Conservation (phyloP, 2,329 filamentous ascomycete species). For the Cytospora leucostoma region DNA sequence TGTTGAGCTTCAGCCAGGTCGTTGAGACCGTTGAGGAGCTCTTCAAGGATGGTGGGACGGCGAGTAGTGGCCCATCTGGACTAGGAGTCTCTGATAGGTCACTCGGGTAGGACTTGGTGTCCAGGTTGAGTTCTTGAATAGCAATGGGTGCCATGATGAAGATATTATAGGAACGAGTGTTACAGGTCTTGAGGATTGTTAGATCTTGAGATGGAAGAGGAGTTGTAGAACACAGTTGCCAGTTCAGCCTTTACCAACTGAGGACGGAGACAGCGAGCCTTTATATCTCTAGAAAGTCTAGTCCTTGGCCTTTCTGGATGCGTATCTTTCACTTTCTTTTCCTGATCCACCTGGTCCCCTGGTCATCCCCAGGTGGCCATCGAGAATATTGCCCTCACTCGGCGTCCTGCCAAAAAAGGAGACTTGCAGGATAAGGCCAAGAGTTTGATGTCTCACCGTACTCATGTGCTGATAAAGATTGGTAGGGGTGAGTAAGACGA, state of each 20-base stretch:
- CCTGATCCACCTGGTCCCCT: not conserved
- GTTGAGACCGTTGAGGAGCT: conserved; percentile 12
- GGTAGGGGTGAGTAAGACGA: not conserved
- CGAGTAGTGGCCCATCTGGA: conserved; percentile 20
- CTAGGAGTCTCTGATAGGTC: conserved; percentile 24
- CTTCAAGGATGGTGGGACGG: not conserved
- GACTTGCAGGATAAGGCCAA: not conserved
- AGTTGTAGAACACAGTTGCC: not conserved
- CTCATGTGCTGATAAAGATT: not conserved
- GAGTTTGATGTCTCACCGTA: not conserved
- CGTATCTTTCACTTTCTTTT: not conserved
- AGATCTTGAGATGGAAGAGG: not conserved
- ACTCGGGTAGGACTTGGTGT: conserved; percentile 8
- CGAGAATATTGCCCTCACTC: not conserved
- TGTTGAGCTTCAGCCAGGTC: conserved; percentile 26
- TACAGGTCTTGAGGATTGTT: too few species aligned
- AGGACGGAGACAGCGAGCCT: not conserved
- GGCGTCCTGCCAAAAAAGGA: not conserved
- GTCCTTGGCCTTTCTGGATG: not conserved
- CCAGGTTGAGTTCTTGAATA: conserved; percentile 7
- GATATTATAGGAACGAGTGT: not conserved
- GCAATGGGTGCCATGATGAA: conserved; percentile 13
- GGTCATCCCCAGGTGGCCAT: not conserved
- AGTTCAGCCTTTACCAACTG: not conserved
- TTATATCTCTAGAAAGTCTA: not conserved